These are phyloP conservation scores for Suillus brevipes DNA, from an alignment of 768 basidiomycete genomes.

Conservation along the genomic window DNA sequence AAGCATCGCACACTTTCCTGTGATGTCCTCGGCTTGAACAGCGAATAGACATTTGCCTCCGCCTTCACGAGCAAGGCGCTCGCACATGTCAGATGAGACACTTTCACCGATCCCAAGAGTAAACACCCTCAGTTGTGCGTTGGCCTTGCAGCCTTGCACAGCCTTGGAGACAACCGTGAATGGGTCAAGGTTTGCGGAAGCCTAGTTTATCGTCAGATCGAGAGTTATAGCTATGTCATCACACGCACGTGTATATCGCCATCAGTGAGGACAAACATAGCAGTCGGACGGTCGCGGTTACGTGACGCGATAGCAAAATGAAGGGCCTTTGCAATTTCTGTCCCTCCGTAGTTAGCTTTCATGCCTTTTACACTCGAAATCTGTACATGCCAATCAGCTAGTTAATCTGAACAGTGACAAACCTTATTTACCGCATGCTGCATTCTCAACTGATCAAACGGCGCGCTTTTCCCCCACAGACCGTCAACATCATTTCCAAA, in stretches of 20 bases:
- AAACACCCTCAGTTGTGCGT: slow-evolving; percentile 49
- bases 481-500: slow-evolving; percentile 39
- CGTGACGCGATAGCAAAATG: slow-evolving; percentile 38
- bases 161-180: slow-evolving; percentile 27
- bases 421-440: slow-evolving; percentile 35
- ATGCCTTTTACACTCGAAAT: slow-evolving; percentile 41
- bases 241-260: slow-evolving; percentile 41
- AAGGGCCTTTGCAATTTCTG: slow-evolving; percentile 48
- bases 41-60: slow-evolving; percentile 53
- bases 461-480: slow-evolving; percentile 39
- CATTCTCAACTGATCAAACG: slow-evolving; percentile 34
- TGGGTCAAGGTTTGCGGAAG: slow-evolving; percentile 19
- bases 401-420: background rate
- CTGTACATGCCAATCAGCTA: slow-evolving; percentile 31
- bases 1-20: slow-evolving; percentile 48
- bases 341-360: slow-evolving; percentile 48
- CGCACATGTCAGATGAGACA: slow-evolving; percentile 52
- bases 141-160: slow-evolving; percentile 29
- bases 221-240: background rate
- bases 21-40: slow-evolving; percentile 43
- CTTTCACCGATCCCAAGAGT: slow-evolving; percentile 55
- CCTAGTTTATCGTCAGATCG: slow-evolving; percentile 7
- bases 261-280: slow-evolving; percentile 60
- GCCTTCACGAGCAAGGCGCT: slow-evolving; percentile 54
- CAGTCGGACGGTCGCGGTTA: slow-evolving; percentile 39